phyloP scores from a whole-genome alignment of 495 filamentous ascomycete genomes.

The Lasiosphaeris hirsuta region DNA sequence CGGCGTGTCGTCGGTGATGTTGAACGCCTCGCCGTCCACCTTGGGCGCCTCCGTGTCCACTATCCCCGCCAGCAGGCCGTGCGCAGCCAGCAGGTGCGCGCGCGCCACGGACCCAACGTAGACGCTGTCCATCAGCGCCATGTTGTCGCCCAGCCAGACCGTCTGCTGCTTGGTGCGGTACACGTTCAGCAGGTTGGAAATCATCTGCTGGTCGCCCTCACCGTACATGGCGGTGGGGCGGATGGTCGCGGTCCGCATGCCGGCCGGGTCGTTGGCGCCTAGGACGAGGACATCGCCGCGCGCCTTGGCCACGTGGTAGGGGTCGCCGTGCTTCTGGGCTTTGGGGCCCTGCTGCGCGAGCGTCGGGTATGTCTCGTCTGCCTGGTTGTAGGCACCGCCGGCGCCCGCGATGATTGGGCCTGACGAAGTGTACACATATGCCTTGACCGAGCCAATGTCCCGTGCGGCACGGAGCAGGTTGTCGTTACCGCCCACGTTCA shows the following conservation, averaged over 20 bases:
- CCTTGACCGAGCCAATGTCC: not conserved
- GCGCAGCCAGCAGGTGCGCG: slow-evolving; percentile 13
- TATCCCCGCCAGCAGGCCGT: not conserved
- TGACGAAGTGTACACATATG: slow-evolving; percentile 15
- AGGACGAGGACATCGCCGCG: slow-evolving; percentile 13
- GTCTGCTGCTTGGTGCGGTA: not conserved
- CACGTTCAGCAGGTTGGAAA: slow-evolving; percentile 12
- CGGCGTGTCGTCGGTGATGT: slow-evolving; percentile 13
- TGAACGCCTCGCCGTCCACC: slow-evolving; percentile 13
- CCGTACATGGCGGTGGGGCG: slow-evolving; percentile 15
- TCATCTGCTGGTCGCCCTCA: slow-evolving; percentile 14
- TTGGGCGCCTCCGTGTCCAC: not conserved
- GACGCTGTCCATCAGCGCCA: slow-evolving; percentile 11
- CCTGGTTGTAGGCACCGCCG: slow-evolving; percentile 11
- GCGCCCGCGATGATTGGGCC: slow-evolving; percentile 10
- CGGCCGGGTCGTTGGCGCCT: slow-evolving; percentile 10
- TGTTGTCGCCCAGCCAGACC: slow-evolving; percentile 13
- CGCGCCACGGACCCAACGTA: slow-evolving; percentile 10
- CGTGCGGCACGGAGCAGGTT: not conserved
- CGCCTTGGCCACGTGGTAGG: slow-evolving; percentile 13
- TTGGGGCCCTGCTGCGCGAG: not conserved
- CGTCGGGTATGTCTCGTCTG: slow-evolving; percentile 12
- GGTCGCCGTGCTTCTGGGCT: not conserved
- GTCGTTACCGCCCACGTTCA: slow-evolving; percentile 11
- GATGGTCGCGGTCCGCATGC: slow-evolving; percentile 9